Base-by-base conservation (phyloP, 2,329 filamentous ascomycete genomes). In the Monosporascus sp. region DNA sequence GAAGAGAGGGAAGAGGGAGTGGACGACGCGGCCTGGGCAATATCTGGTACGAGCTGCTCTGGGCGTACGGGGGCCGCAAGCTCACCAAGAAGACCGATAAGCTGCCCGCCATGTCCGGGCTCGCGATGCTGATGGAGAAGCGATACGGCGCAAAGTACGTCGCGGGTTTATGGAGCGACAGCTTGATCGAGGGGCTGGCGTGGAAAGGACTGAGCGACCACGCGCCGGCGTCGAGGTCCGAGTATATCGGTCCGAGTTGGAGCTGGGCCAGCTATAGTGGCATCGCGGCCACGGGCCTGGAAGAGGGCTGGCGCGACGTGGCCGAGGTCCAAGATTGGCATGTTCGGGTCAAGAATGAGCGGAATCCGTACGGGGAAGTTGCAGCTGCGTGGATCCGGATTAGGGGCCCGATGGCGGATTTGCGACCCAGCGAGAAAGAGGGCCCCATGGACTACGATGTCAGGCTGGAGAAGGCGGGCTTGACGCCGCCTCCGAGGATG, bases 161-260 rank as follows among this genome's bases (percentile, higher is more conserved):
- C 8, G 54, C 57, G 11, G 57, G 58, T 8, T 31, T 59, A 14
- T 59, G 58, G 57, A 53, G 50, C 54, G 38, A 54, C 24, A 52
- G 18, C 2, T 9, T 59, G 17, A 46, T 57, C 17, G 51, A 53
- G 2, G 54, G 55, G 22, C 20, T 60, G 14, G 47, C 54, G 17
- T 59, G 58, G 57, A 52, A 58, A 39, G 38, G 49, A 3, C 24
- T 54, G 8, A 52, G 47, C 14, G 44, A 36, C 14, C 22, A 31
- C 22, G 15, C 9, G 3, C 22, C 54, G 6, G 24, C 15, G 20
- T 51, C 48, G 20, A 18, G 5, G 14, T 41, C 54, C 17, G 39
- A 50, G 11, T 60, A 58, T 15, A 52, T 50, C 6, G 58, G 55
- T 7, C 58, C 58, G 5, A 59, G 55, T 54, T 60, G 58, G 58